These are phyloP conservation scores for Aspergillus bertholletiae DNA, from an alignment of 495 filamentous ascomycete species.

Conservation along the genomic window DNA sequence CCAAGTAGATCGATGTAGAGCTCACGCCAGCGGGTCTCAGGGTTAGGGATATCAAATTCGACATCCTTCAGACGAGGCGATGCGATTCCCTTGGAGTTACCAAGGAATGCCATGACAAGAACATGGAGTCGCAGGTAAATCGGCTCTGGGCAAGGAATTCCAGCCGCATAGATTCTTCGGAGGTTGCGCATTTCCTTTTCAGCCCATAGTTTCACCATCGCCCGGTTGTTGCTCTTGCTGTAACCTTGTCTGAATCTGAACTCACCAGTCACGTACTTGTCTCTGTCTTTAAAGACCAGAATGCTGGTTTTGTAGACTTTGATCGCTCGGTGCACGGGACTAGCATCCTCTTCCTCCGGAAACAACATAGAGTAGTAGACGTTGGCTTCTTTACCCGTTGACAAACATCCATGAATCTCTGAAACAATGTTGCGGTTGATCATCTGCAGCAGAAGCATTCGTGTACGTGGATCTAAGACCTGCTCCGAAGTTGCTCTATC, in stretches of 20 bases:
- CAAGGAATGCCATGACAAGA: constrained; percentile 88
- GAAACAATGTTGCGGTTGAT: constrained; percentile 81
- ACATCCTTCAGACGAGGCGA: constrained; percentile 82
- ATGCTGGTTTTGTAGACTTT: constrained; percentile 99
- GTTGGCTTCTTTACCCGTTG: constrained; percentile 96
- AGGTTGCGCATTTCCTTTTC: constrained; percentile 98
- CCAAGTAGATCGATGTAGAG: constrained; percentile 81
- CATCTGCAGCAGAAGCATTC: constrained; percentile 92
- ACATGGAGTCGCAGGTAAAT: constrained; percentile 85
- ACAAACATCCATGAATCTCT: constrained; percentile 86
- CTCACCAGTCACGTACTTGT: constrained; percentile 91
- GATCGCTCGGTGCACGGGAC: constrained; percentile 70
- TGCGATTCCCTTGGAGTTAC: constrained; percentile 79
- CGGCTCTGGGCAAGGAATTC: constrained; percentile 87
- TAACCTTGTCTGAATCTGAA: constrained; percentile 78
- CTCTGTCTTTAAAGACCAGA: constrained; percentile 93
- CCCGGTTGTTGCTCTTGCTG: constrained; percentile 86
- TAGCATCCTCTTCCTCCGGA: constrained; percentile 37
- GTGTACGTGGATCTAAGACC: constrained; percentile 87
- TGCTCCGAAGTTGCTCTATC: constrained; percentile 92
- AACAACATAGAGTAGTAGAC: constrained; percentile 77
- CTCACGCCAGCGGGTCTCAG: constrained; percentile 60
- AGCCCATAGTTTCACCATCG: constrained; percentile 97
- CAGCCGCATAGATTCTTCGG: constrained; percentile 73
- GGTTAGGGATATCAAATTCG: constrained; percentile 53